A percentile compares a stretch with the other conserved stretches of the same genome.
These are phyloP conservation scores for Ilyonectria robusta DNA, from an alignment of 2,329 filamentous ascomycete species.

Conservation along the genomic window DNA sequence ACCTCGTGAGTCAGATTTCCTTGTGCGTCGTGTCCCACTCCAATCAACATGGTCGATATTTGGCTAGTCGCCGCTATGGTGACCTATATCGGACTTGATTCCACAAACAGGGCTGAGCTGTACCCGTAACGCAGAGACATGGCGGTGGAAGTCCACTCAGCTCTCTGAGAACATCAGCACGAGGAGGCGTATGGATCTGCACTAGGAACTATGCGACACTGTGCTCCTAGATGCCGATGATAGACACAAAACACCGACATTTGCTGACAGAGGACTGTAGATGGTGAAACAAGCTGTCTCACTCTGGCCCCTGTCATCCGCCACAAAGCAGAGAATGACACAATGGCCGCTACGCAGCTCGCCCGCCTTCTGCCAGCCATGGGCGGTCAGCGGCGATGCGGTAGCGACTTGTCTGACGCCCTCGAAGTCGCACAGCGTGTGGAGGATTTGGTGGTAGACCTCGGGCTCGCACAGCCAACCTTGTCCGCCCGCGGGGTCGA, in stretches of 20 bases:
- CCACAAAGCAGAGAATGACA: slow-evolving; percentile 24
- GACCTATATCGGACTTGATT: background rate
- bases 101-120: slow-evolving; percentile 35
- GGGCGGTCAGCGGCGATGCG: slow-evolving; percentile 15
- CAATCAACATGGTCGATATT: background rate
- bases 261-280: slow-evolving; percentile 35
- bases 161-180: slow-evolving; percentile 30
- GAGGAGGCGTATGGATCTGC: slow-evolving; percentile 29
- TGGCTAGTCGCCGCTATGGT: background rate
- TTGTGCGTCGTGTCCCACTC: slow-evolving; percentile 10
- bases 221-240: slow-evolving; percentile 25
- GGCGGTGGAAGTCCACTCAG: slow-evolving; percentile 11
- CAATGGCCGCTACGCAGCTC: slow-evolving; percentile 32
- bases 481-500: slow-evolving; percentile 21
- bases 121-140: slow-evolving; percentile 28
- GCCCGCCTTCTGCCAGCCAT: slow-evolving; percentile 33
- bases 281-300: slow-evolving; percentile 43
- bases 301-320: slow-evolving; percentile 32
- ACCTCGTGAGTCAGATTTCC: slow-evolving; percentile 33
- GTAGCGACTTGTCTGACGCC: slow-evolving; percentile 23
- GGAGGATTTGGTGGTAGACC: slow-evolving; percentile 18
- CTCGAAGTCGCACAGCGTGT: slow-evolving; percentile 34
- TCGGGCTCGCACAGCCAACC: slow-evolving; percentile 33
- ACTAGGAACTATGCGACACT: slow-evolving; percentile 30
- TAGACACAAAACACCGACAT: slow-evolving; percentile 8